Conservation (phyloP, 1,139 yeast genomes). For the Candida gigantensis region DNA sequence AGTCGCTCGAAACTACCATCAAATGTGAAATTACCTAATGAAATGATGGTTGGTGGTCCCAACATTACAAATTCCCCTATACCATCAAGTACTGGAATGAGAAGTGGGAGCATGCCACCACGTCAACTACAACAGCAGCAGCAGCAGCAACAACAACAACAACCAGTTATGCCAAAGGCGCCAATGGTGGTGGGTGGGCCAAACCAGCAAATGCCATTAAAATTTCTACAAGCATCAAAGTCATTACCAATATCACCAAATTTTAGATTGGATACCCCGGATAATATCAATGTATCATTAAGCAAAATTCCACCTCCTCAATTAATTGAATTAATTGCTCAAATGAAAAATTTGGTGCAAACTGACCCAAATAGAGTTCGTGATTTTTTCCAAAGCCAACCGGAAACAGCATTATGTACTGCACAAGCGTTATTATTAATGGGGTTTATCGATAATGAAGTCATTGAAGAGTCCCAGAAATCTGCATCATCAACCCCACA, state of each 20-base stretch:
- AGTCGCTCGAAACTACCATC: conserved; percentile 50
- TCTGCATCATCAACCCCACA: conserved; percentile 27
- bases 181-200: conserved; percentile 6
- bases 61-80: conserved; percentile 8
- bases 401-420: conserved; percentile 62
- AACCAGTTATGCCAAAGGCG: conserved; percentile 5
- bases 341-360: conserved; percentile 53
- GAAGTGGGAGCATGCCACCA: conserved; percentile 3
- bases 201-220: conserved; percentile 37
- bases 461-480: conserved; percentile 51
- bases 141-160: too few species aligned
- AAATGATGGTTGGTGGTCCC: conserved; percentile 30
- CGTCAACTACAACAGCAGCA: conserved; percentile 3
- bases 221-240: conserved; percentile 50
- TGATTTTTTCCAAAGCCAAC: conserved; percentile 55
- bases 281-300: conserved; percentile 55
- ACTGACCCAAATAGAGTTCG: conserved; percentile 51
- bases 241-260: conserved; percentile 50
- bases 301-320: conserved; percentile 69
- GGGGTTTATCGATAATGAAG: conserved; percentile 72
- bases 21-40: conserved; percentile 56
- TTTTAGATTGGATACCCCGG: conserved; percentile 48
- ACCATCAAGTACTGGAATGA: conserved; percentile 4
- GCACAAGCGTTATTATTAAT: conserved; percentile 73
- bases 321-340: conserved; percentile 64